Percentiles rank a stretch among this genome's conserved stretches.
These are phyloP conservation scores for Floccularia luteovirens DNA, from an alignment of 768 basidiomycete species.

Conservation along the genomic window DNA sequence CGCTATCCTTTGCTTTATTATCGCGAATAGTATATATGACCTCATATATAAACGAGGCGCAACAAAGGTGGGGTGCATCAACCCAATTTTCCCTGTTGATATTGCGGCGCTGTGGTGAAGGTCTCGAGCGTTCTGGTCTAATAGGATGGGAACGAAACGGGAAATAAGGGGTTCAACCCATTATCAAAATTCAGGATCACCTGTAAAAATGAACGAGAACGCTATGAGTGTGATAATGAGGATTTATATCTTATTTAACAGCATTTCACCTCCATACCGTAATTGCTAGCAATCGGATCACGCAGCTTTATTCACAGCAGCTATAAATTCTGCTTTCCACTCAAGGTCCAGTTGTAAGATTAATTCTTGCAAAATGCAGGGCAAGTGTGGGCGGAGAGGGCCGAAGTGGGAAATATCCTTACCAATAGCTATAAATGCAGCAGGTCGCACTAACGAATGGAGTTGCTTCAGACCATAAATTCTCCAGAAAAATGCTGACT, in stretches of 20 bases:
- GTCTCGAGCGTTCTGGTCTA: constrained; percentile 88
- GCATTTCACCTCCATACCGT: constrained; percentile 70
- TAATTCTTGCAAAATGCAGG: constrained; percentile 85
- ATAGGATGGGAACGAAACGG: constrained; percentile 85
- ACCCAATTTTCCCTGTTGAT: constrained; percentile 91
- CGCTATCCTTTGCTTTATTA: constrained; percentile 99
- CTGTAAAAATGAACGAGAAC: constrained; percentile 22
- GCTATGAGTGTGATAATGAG: constrained; percentile 1
- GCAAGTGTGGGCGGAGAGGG: constrained; percentile 78
- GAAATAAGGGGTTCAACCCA: constrained; percentile 86
- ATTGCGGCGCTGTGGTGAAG: constrained; percentile 98
- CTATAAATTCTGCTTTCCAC: constrained; percentile 89
- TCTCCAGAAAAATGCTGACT: constrained; percentile 74
- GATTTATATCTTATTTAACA: background rate
- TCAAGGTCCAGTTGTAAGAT: constrained; percentile 87
- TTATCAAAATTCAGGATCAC: constrained; percentile 83
- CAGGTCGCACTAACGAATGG: constrained; percentile 92
- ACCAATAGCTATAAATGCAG: constrained; percentile 96
- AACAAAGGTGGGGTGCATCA: constrained; percentile 85
- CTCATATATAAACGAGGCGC: constrained; percentile 88
- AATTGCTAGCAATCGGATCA: constrained; percentile 99
- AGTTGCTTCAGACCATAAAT: constrained; percentile 92
- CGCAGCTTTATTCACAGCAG: constrained; percentile 97
- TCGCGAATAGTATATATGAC: constrained; percentile 97
- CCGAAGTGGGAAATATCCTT: constrained; percentile 94